Evolutionary conservation across 768 basidiomycete species (phyloP).

Genomic region (Lyophyllum semitale): DNA sequence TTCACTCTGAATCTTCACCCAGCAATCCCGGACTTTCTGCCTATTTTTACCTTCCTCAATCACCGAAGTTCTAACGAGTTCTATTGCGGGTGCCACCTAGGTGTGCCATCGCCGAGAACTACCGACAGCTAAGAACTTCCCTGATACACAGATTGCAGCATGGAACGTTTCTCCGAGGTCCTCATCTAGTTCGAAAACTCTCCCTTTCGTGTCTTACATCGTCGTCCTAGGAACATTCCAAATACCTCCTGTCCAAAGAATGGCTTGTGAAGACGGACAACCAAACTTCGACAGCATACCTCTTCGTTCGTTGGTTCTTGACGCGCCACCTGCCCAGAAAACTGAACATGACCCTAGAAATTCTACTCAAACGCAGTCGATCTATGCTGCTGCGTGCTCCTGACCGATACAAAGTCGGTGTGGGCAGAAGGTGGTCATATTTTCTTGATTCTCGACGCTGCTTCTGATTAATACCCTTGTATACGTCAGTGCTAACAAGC

Average conservation of each 20-base stretch:
- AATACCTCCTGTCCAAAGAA: conserved; percentile 61
- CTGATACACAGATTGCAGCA: conserved; percentile 19
- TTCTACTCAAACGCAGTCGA: conserved; percentile 58
- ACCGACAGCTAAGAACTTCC: neutral
- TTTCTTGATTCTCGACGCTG: conserved; percentile 6
- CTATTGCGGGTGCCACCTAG: neutral
- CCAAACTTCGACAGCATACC: conserved; percentile 63
- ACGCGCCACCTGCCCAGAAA: neutral
- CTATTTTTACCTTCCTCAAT: neutral
- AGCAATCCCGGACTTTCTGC: neutral
- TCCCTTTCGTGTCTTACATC: conserved; percentile 12
- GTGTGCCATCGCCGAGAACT: conserved; percentile 4
- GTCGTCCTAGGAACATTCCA: conserved; percentile 51
- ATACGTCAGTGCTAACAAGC: conserved; percentile 47
- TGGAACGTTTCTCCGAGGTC: conserved; percentile 57
- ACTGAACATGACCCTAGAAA: conserved; percentile 48
- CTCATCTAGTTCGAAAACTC: conserved; percentile 2
- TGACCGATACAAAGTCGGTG: conserved; percentile 74
- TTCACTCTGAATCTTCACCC: neutral
- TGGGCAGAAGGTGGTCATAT: conserved; percentile 70
- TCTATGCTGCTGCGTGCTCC: conserved; percentile 56
- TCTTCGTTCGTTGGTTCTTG: conserved; percentile 58
- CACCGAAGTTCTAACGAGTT: neutral
- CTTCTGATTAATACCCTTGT: conserved; percentile 11
- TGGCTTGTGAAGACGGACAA: conserved; percentile 74